Percentiles rank a stretch among this genome's conserved stretches.
phyloP scores from a whole-genome alignment of 2,329 filamentous ascomycete genomes.

The Stachybotrys chartarum region DNA sequence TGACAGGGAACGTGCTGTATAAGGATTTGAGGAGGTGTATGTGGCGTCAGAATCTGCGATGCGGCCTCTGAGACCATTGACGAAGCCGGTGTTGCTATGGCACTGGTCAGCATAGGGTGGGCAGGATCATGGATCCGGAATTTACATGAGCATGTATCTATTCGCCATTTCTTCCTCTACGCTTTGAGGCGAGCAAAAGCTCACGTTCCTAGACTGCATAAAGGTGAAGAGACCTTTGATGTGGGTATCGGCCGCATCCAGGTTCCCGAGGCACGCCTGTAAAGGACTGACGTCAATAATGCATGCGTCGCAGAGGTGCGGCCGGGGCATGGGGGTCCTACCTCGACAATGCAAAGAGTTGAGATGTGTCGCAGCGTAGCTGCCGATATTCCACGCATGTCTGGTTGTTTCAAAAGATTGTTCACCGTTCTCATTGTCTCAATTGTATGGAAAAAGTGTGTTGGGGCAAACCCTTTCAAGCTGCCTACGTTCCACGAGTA shows the following conservation, averaged over 20 bases:
- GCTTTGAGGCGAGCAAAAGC: background rate
- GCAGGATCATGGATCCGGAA: background rate
- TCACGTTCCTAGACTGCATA: background rate
- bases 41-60: background rate
- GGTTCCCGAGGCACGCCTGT: background rate
- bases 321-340: background rate
- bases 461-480: constrained; percentile 8
- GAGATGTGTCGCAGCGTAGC: constrained; percentile 9
- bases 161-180: background rate
- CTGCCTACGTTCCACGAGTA: constrained; percentile 11
- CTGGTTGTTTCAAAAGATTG: background rate
- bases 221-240: background rate
- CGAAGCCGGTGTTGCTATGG: background rate
- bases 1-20: background rate
- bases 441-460: constrained; percentile 12
- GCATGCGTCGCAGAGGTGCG: background rate
- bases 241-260: background rate
- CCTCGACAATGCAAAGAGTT: constrained; percentile 11
- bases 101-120: no score
- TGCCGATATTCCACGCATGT: background rate
- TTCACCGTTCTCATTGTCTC: constrained; percentile 11
- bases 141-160: background rate
- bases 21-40: background rate
- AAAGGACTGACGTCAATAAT: background rate
- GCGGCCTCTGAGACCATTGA: constrained; percentile 13